Evolutionary conservation across 2,329 filamentous ascomycete genomes (phyloP).

Genomic region (Fusarium sp.): DNA sequence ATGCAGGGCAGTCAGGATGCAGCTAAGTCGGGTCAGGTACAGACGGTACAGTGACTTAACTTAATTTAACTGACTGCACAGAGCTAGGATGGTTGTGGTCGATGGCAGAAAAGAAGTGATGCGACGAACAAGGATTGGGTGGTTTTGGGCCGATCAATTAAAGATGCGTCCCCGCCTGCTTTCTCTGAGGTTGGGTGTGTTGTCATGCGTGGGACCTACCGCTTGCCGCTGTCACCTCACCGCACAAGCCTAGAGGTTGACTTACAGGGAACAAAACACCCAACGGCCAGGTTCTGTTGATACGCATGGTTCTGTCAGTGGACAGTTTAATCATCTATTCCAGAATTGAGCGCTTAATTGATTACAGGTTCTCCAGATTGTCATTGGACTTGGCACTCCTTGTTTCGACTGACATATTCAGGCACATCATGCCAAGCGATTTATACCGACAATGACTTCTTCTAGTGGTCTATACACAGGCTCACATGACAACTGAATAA

Average conservation of each 20-base stretch:
- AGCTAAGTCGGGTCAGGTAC: slow-evolving; percentile 22
- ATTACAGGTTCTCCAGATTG: not conserved
- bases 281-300: not conserved
- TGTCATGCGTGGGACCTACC: slow-evolving; percentile 22
- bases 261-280: too few species aligned
- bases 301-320: not conserved
- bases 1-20: slow-evolving; percentile 19
- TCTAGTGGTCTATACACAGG: not conserved
- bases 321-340: not conserved
- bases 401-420: not conserved
- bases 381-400: not conserved
- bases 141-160: slow-evolving; percentile 39
- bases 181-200: slow-evolving; percentile 15
- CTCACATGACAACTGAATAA: too few species aligned
- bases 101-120: slow-evolving; percentile 38
- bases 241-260: slow-evolving; percentile 18
- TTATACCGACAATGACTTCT: not conserved
- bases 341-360: slow-evolving; percentile 2
- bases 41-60: not conserved
- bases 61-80: not conserved
- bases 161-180: slow-evolving; percentile 23
- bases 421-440: not conserved
- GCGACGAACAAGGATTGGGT: slow-evolving; percentile 44
- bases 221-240: slow-evolving; percentile 1
- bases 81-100: slow-evolving; percentile 29